These are phyloP conservation scores for Diaporthe humulicola DNA, from an alignment of 2,329 filamentous ascomycete species.

Conservation along the genomic window DNA sequence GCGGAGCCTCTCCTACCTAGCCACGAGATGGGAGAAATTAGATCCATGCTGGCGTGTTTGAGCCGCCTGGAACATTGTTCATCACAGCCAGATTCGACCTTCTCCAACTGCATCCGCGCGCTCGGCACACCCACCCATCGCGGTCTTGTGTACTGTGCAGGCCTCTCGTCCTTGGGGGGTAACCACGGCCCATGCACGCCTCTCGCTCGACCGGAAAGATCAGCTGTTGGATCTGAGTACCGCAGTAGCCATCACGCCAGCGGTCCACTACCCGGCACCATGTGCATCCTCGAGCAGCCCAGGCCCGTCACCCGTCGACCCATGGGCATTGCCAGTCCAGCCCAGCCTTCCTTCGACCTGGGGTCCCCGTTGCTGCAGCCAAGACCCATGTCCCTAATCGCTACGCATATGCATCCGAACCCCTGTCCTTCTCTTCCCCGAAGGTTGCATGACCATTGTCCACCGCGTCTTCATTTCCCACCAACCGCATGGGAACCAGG, in stretches of 20 bases:
- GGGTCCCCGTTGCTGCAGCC: conserved; percentile 22
- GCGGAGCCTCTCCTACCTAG: conserved; percentile 28
- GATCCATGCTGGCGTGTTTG: conserved; percentile 25
- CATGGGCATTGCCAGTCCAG: conserved; percentile 5
- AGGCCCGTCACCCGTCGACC: conserved; percentile 14
- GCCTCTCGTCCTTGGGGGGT: not conserved
- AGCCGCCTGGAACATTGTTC: conserved; percentile 5
- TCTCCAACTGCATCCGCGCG: conserved; percentile 5
- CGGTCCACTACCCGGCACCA: not conserved
- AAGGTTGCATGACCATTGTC: conserved; percentile 30
- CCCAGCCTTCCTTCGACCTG: conserved; percentile 28
- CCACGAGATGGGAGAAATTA: conserved; percentile 27
- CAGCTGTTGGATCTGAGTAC: conserved; percentile 16
- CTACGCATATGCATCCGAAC: not conserved
- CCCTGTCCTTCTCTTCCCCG: conserved; percentile 17
- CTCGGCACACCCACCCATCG: not conserved
- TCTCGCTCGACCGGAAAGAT: not conserved
- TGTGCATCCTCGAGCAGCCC: conserved; percentile 6
- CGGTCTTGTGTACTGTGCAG: not conserved
- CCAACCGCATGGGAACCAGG: conserved; percentile 39
- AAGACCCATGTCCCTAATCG: conserved; percentile 15
- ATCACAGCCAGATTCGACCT: not conserved
- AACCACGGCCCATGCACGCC: not conserved
- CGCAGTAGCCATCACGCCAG: conserved; percentile 30
- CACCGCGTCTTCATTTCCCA: conserved; percentile 27